Conservation (phyloP, 371 early-diverging fungal genomes). For the Nematocida sp. region DNA sequence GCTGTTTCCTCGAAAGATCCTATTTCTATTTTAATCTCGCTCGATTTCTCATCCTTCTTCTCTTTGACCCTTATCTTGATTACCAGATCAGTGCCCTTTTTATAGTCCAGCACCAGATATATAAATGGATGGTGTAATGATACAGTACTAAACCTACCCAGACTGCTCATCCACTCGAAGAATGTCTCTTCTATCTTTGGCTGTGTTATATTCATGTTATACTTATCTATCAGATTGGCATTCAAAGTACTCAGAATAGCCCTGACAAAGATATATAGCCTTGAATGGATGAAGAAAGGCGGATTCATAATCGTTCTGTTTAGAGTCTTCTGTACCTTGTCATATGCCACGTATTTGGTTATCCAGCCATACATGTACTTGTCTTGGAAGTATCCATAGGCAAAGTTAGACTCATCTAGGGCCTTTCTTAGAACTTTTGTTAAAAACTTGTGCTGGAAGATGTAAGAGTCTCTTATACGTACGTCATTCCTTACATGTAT, state of each 20-base stretch:
- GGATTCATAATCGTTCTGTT: not conserved
- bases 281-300: conserved; percentile 1
- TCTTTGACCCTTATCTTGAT: not conserved
- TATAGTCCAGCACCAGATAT: not conserved
- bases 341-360: not conserved
- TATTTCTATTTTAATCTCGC: conserved; percentile 2
- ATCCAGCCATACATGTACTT: not conserved
- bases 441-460: not conserved
- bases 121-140: conserved; percentile 8
- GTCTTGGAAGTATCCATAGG: conserved; percentile 12
- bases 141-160: conserved; percentile 15
- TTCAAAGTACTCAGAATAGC: conserved; percentile 14
- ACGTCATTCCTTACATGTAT: too few relatives aligned
- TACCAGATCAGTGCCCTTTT: not conserved
- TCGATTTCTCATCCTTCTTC: conserved; percentile 16
- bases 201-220: not conserved
- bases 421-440: not conserved
- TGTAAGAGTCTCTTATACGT: not conserved
- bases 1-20: conserved; percentile 31
- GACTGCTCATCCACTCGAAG: conserved; percentile 17
- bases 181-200: conserved; percentile 9
- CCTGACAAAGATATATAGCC: conserved; percentile 4
- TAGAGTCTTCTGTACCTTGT: not conserved
- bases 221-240: not conserved
- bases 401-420: not conserved